phyloP scores from a whole-genome alignment of 345 rosid genomes.

The Lepidium aucheri region DNA sequence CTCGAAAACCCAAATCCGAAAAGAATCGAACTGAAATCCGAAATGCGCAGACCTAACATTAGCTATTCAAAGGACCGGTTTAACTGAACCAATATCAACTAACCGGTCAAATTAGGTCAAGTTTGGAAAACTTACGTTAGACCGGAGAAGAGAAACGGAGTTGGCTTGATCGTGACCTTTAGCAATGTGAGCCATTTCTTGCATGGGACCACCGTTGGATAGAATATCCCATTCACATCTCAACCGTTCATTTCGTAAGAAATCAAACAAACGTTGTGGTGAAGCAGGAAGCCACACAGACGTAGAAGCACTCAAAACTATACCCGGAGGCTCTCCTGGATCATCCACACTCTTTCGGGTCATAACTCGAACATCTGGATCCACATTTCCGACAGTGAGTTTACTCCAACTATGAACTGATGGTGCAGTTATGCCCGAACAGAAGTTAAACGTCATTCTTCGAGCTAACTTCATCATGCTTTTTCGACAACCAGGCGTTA shows the following conservation, averaged over 20 bases:
- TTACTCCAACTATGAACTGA: conserved; percentile 48
- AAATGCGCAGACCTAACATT: too few relatives aligned
- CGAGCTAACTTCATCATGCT: conserved; percentile 63
- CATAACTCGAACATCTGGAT: conserved; percentile 54
- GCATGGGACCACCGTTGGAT: conserved; percentile 62
- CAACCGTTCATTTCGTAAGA: conserved; percentile 46
- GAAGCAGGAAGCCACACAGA: conserved; percentile 60
- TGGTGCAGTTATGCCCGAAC: conserved; percentile 48
- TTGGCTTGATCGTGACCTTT: conserved; percentile 63
- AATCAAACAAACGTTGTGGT: conserved; percentile 49
- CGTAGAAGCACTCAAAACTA: conserved; percentile 57
- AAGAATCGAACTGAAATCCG: too few relatives aligned
- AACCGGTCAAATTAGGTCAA: not conserved
- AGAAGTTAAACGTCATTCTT: conserved; percentile 57
- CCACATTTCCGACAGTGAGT: conserved; percentile 42
- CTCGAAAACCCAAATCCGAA: too few relatives aligned
- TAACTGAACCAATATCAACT: not conserved
- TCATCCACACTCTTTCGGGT: conserved; percentile 49
- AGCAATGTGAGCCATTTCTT: conserved; percentile 49
- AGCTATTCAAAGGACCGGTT: not conserved
- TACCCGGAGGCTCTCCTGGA: conserved; percentile 61
- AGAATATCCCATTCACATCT: conserved; percentile 61
- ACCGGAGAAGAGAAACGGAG: conserved; percentile 53
- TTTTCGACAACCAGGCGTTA: conserved; percentile 41
- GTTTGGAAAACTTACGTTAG: conserved; percentile 29